A percentile compares a stretch with the other conserved stretches of the same genome.
Evolutionary conservation across 2,329 filamentous ascomycete species (phyloP).

Genomic region (Ramularia endophylla): DNA sequence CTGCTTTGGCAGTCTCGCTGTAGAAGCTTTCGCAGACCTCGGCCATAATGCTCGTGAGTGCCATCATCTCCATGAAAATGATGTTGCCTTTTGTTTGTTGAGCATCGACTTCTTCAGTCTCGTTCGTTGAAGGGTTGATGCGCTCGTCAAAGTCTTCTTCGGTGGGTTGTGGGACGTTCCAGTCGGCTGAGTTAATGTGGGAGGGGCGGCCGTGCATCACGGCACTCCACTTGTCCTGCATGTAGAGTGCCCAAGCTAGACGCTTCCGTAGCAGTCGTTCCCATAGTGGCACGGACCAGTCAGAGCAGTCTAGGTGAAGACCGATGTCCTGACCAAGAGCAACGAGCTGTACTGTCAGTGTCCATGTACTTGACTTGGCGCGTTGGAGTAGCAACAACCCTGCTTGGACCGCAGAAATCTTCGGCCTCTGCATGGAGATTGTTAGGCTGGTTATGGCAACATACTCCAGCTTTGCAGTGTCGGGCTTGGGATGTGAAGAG

Average conservation of each 20-base stretch:
- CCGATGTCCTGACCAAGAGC: conserved; percentile 83
- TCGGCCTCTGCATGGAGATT: conserved; percentile 74
- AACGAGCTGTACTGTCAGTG: conserved; percentile 78
- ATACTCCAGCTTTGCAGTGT: conserved; percentile 66
- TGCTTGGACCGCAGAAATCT: conserved; percentile 73
- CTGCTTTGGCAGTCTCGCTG: conserved; percentile 68
- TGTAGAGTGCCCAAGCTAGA: conserved; percentile 84
- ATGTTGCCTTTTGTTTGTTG: conserved; percentile 63
- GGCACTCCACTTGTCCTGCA: conserved; percentile 92
- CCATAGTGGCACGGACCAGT: conserved; percentile 84
- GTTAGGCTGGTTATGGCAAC: conserved; percentile 67
- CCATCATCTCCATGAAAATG: conserved; percentile 69
- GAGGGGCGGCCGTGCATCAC: conserved; percentile 80
- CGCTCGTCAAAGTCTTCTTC: conserved; percentile 67
- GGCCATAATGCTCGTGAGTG: conserved; percentile 66
- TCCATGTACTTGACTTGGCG: conserved; percentile 73
- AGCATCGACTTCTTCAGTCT: conserved; percentile 50
- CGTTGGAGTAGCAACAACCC: conserved; percentile 69
- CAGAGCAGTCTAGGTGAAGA: conserved; percentile 77
- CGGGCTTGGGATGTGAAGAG: conserved; percentile 58
- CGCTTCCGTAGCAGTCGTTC: conserved; percentile 79
- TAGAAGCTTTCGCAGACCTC: conserved; percentile 82
- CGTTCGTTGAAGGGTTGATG: conserved; percentile 36
- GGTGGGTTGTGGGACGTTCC: conserved; percentile 66
- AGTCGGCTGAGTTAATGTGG: conserved; percentile 64